phyloP scores from a whole-genome alignment of 768 basidiomycete genomes.

The Fistulinella prunicolor region DNA sequence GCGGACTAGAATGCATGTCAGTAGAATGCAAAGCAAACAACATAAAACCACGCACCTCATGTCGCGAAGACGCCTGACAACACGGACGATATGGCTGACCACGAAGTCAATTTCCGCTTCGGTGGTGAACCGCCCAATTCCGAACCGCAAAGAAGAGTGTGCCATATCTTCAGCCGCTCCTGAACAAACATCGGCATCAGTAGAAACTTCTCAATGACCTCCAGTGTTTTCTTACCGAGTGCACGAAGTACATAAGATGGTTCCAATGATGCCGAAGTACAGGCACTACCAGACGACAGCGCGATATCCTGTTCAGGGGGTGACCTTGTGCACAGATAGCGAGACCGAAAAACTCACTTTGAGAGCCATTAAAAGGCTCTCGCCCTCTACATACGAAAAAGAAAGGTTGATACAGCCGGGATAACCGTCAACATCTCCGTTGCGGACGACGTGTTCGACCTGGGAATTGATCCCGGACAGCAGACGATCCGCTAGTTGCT shows the following conservation, averaged over 20 bases:
- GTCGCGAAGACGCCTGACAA: constrained; percentile 86
- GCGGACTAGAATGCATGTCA: constrained; percentile 51
- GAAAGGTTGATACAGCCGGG: constrained; percentile 95
- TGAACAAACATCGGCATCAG: constrained; percentile 21
- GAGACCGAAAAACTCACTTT: constrained; percentile 54
- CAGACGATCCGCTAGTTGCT: constrained; percentile 74
- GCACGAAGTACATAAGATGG: constrained; percentile 98
- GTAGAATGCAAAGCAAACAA: constrained; percentile 4
- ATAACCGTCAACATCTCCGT: constrained; percentile 90
- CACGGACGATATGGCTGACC: constrained; percentile 77
- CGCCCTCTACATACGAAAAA: constrained; percentile 96
- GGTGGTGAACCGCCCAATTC: constrained; percentile 96
- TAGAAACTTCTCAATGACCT: not conserved
- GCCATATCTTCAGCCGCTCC: constrained; percentile 99
- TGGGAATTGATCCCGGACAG: constrained; percentile 76
- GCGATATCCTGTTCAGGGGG: constrained; percentile 73
- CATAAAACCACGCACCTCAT: constrained; percentile 64
- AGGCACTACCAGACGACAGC: constrained; percentile 95
- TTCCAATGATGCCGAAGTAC: constrained; percentile 96
- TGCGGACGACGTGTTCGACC: constrained; percentile 89
- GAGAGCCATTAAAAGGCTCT: constrained; percentile 94
- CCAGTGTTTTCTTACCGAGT: constrained; percentile 54
- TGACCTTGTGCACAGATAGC: constrained; percentile 3
- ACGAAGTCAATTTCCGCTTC: constrained; percentile 97
- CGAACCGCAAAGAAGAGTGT: constrained; percentile 95